Evolutionary conservation across 306 rosid genomes (phyloP), one percentile per base, ranked within the genome.

Genomic region (Phaseolus lunatus): DNA sequence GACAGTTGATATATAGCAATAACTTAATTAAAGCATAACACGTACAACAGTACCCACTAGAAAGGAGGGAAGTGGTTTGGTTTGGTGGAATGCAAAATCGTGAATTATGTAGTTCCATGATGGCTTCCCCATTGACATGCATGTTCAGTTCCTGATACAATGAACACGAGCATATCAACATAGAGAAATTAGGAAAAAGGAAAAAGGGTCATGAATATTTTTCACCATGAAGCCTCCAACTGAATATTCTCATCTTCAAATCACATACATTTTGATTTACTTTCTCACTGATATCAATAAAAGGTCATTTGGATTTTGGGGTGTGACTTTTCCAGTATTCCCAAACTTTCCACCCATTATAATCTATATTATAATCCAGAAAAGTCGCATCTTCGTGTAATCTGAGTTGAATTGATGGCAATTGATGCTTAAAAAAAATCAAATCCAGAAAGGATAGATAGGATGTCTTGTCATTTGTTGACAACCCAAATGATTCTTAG

Each of bases 331-430:
- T 76, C 31, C 26, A 6, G 54, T 73, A 79, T 74, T 78, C 84
- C 58, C 52, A 74, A 23, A 63, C 81, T 85, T 77, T 81, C 81
- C 81, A 85, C 72, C 88, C 78, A 50, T 74, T 47, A 7, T 67
- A 59, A 8, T 0, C 2, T 39, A 9, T 37, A 39, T 39, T 1
- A 9, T 39, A 9, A 39, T 39, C 26, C 29, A 24, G 47, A 64
- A 67, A 77, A 77, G 71, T 75, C 52, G 74, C 13, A 50, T 81
- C 72, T 69, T 59, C 20, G 33, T 70, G 75, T 44, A 71, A 64
- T 84, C 61, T 19, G 70, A 70, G 12, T 33, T 31, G 47, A 52
- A 65, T 73, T 73, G 58, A 53, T 53, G 79, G 81, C 56, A 48
- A 48, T 72, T 72, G 85, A 84, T 62, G 79, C 81, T 70, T 61